Percentiles rank a stretch among this genome's conserved stretches.
Evolutionary conservation across 306 rosid species (phyloP).

Genomic region (Hippophae rhamnoides): DNA sequence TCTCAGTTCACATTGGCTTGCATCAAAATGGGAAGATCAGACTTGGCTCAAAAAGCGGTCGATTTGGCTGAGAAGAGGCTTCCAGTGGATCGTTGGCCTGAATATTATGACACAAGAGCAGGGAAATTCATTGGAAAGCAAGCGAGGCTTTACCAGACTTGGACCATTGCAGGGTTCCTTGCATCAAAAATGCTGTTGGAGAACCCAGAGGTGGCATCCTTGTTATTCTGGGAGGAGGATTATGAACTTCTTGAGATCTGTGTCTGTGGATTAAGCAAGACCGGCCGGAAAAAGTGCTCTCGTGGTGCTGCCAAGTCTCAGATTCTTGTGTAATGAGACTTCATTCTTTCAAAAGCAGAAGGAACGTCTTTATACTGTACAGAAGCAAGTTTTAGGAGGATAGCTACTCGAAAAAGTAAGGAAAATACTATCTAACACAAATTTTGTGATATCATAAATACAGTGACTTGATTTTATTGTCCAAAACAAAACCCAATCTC

Average conservation of each 20-base stretch:
- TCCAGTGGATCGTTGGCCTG: constrained; percentile 72
- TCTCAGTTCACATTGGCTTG: constrained; percentile 89
- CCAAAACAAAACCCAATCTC: too few relatives aligned
- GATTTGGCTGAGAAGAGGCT: constrained; percentile 72
- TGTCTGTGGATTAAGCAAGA: constrained; percentile 71
- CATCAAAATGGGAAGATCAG: constrained; percentile 74
- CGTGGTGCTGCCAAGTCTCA: constrained; percentile 80
- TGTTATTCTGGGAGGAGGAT: constrained; percentile 84
- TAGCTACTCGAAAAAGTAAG: constrained; percentile 5
- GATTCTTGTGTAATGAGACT: constrained; percentile 45
- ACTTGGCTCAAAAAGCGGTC: constrained; percentile 69
- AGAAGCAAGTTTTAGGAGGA: constrained; percentile 20
- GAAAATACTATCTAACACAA: background rate
- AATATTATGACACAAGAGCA: constrained; percentile 76
- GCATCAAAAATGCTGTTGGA: constrained; percentile 84
- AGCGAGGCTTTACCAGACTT: constrained; percentile 70
- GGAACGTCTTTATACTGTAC: constrained; percentile 18
- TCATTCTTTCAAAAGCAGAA: constrained; percentile 16
- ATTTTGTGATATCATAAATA: background rate
- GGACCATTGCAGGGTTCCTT: constrained; percentile 91
- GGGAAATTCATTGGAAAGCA: constrained; percentile 90
- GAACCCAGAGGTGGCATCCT: constrained; percentile 68
- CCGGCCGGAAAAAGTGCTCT: constrained; percentile 69
- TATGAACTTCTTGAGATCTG: constrained; percentile 78
- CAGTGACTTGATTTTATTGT: too few relatives aligned